phyloP scores from a whole-genome alignment of 768 basidiomycete species.

The Filobasidium wieringae region DNA sequence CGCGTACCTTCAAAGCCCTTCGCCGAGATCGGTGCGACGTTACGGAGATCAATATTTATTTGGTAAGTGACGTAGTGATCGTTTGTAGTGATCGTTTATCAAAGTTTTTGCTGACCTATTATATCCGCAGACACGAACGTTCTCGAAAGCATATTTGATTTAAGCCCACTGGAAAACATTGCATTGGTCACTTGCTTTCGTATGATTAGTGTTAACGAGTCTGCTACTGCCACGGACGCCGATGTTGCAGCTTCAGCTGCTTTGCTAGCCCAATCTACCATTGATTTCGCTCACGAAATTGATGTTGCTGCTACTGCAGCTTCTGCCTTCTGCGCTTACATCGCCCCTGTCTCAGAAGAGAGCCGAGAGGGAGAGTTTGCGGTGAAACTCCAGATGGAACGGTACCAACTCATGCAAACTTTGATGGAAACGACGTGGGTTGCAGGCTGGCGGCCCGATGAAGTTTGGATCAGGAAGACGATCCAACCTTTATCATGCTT shows the following conservation, averaged over 20 bases:
- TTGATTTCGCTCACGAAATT: not conserved
- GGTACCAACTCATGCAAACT: conserved; percentile 6
- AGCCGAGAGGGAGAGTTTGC: conserved; percentile 5
- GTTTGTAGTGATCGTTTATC: not conserved
- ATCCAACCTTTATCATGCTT: not conserved
- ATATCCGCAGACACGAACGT: not conserved
- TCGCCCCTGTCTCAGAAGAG: conserved; percentile 1
- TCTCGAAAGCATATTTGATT: not conserved
- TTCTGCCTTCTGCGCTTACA: not conserved
- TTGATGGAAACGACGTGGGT: conserved; percentile 5
- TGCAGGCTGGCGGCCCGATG: not conserved
- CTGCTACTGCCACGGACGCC: conserved; percentile 4
- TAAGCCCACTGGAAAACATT: not conserved
- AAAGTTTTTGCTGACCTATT: not conserved
- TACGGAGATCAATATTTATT: conserved; percentile 7
- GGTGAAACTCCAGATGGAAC: conserved; percentile 1
- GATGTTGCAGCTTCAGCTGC: conserved; percentile 1
- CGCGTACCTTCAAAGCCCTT: conserved; percentile 1
- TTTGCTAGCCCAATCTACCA: not conserved
- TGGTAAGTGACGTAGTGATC: not conserved
- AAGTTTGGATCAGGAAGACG: not conserved
- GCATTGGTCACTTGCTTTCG: not conserved
- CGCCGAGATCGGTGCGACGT: not conserved
- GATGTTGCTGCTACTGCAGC: conserved; percentile 1
- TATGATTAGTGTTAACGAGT: conserved; percentile 4